Conservation (phyloP, 768 basidiomycete genomes). For the Artomyces pyxidatus region DNA sequence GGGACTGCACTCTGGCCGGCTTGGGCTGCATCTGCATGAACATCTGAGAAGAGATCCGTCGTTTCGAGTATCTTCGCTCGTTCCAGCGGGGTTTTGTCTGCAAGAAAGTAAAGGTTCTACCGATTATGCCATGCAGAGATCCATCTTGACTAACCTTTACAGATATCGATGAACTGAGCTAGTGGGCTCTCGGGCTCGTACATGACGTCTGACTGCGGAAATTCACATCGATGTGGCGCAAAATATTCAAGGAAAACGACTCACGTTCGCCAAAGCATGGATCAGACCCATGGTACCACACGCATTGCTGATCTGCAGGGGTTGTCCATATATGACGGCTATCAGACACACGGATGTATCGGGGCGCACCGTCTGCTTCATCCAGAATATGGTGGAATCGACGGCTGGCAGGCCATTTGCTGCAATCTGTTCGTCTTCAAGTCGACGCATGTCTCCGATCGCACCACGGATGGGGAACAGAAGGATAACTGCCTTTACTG, state of each 20-base stretch:
- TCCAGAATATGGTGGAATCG: constrained; percentile 69
- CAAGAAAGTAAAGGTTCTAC: not conserved
- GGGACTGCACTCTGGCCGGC: constrained; percentile 66
- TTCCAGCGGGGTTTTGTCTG: constrained; percentile 64
- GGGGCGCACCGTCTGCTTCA: constrained; percentile 75
- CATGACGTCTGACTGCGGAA: constrained; percentile 44
- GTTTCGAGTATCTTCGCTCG: constrained; percentile 70
- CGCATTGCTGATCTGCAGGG: constrained; percentile 24
- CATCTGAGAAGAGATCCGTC: constrained; percentile 66
- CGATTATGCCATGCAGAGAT: not conserved
- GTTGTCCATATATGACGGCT: not conserved
- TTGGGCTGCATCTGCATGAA: constrained; percentile 64
- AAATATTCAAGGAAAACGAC: constrained; percentile 15
- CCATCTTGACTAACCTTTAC: constrained; percentile 47
- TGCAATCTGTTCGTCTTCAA: constrained; percentile 52
- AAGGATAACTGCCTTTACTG: constrained; percentile 77
- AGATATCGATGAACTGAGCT: constrained; percentile 56
- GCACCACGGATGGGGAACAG: constrained; percentile 67
- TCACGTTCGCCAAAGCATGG: constrained; percentile 62
- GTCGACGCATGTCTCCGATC: constrained; percentile 40
- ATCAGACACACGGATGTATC: not conserved
- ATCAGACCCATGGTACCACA: constrained; percentile 24
- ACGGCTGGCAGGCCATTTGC: constrained; percentile 38
- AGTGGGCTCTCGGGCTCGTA: constrained; percentile 52
- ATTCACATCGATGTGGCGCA: too few relatives aligned